Base-by-base conservation (phyloP, 441 rosid genomes). In the Biscutella laevigata region DNA sequence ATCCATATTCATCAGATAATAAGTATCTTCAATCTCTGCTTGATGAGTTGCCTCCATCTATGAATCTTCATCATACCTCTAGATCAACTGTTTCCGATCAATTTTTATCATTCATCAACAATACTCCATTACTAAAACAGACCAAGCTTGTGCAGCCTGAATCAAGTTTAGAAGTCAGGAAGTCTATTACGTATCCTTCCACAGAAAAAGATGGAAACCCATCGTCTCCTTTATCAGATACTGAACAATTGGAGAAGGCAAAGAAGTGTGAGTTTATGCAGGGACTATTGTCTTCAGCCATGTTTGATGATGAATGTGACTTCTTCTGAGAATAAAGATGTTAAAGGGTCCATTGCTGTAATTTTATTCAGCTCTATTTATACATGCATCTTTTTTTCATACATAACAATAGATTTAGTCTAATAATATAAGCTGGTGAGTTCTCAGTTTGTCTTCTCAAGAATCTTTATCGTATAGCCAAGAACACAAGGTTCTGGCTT, bases 231-330 rank as follows among this genome's bases (percentile, higher is more conserved):
- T 46, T 67, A 4, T 67, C 62, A 2, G 57, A 60, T 60, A 29
- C 27, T 25, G 71, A 67, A 14, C 66, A 53, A 7, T 21, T 60
- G 57, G 71, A 60, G 67, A 67, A 60, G 57, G 38, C 61, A 16
- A 67, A 60, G 28, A 67, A 53, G 39, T 53, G 71, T 53, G 57
- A 60, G 45, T 67, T 45, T 54, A 62, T 67, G 53, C 62, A 60
- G 47, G 67, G 61, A 53, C 20, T 67, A 3, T 39, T 67, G 40
- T 46, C 57, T 24, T 60, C 71, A 60, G 62, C 62, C 17, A 60
- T 67, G 57, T 53, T 67, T 27, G 57, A 20, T 39, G 61, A 67
- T 54, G 62, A 17, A 17, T 22, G 27, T 15, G 70, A 58, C 41
- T 49, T 64, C 57, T 62, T 64, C 45, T 57, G 64, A 64, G 3